Evolutionary conservation across 2,329 filamentous ascomycete species (phyloP).

Genomic region (Chaetomium strumarium): DNA sequence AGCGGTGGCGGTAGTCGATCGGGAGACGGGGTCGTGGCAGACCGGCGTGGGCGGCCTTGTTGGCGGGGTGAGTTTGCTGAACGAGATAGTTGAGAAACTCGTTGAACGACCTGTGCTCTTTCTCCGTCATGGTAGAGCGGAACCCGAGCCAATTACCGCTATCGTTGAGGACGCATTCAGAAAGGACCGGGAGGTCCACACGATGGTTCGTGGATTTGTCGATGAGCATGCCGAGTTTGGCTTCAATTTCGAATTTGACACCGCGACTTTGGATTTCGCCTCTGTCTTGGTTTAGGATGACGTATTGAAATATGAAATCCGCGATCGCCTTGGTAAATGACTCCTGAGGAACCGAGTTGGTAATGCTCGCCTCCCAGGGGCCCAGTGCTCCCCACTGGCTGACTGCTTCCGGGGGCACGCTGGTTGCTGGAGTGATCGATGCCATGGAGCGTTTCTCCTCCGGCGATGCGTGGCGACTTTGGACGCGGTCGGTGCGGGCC

Average conservation of each 20-base stretch:
- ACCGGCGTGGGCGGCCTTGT: constrained; percentile 38
- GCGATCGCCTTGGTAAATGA: constrained; percentile 70
- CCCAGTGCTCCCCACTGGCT: constrained; percentile 36
- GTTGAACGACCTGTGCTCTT: constrained; percentile 78
- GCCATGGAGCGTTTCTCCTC: constrained; percentile 36
- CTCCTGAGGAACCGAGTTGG: constrained; percentile 64
- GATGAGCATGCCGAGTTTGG: constrained; percentile 79
- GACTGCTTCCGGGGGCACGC: constrained; percentile 15
- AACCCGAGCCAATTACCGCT: constrained; percentile 58
- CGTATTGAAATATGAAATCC: constrained; percentile 70
- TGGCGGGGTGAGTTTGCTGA: constrained; percentile 50
- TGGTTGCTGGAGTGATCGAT: constrained; percentile 23
- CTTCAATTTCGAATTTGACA: constrained; percentile 86
- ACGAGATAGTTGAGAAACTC: constrained; percentile 72
- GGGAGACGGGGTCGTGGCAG: constrained; percentile 47
- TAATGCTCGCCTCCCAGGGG: constrained; percentile 62
- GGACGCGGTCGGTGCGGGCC: constrained; percentile 24
- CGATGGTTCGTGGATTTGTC: constrained; percentile 65
- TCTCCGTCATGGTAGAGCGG: constrained; percentile 81
- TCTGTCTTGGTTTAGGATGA: constrained; percentile 62
- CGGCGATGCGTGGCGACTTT: constrained; percentile 43
- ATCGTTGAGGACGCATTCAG: constrained; percentile 64
- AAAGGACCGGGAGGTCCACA: constrained; percentile 59
- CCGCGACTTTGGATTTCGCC: constrained; percentile 57
- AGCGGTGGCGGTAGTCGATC: constrained; percentile 75